phyloP scores from a whole-genome alignment of 352 stramenopile genomes.

The Peronospora belbahrii region DNA sequence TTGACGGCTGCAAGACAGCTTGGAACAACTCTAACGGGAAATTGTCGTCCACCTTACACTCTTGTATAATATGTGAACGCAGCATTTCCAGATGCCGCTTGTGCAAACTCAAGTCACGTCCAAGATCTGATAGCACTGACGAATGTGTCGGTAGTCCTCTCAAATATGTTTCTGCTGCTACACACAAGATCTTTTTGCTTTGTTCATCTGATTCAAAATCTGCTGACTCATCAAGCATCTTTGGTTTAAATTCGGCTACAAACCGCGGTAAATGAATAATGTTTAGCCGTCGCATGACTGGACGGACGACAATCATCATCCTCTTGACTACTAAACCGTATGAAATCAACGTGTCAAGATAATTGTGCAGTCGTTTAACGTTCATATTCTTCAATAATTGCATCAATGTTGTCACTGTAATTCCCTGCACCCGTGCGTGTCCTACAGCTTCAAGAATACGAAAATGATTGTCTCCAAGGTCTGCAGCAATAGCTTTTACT shows the following conservation, averaged over 20 bases:
- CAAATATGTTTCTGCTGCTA: conserved; percentile 51
- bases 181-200: conserved; percentile 55
- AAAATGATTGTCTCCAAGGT: conserved; percentile 56
- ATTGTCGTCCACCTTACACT: conserved; percentile 50
- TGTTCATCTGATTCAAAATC: conserved; percentile 81
- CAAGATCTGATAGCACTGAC: conserved; percentile 63
- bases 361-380: conserved; percentile 72
- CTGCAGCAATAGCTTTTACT: conserved; percentile 46
- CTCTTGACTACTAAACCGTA: conserved; percentile 73
- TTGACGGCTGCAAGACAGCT: conserved; percentile 53
- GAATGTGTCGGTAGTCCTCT: conserved; percentile 47
- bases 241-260: conserved; percentile 41
- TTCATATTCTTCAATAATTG: conserved; percentile 27
- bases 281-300: conserved; percentile 59
- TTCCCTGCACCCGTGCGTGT: conserved; percentile 33
- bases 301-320: conserved; percentile 68
- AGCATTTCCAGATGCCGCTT: conserved; percentile 67
- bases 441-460: conserved; percentile 61
- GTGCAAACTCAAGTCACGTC: conserved; percentile 53
- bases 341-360: conserved; percentile 68
- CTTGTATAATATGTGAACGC: conserved; percentile 56
- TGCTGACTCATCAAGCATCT: conserved; percentile 61
- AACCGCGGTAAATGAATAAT: conserved; percentile 78
- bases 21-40: conserved; percentile 70
- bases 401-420: conserved; percentile 47